Conservation (phyloP, 768 basidiomycete species). For the Boletus rex-veris region DNA sequence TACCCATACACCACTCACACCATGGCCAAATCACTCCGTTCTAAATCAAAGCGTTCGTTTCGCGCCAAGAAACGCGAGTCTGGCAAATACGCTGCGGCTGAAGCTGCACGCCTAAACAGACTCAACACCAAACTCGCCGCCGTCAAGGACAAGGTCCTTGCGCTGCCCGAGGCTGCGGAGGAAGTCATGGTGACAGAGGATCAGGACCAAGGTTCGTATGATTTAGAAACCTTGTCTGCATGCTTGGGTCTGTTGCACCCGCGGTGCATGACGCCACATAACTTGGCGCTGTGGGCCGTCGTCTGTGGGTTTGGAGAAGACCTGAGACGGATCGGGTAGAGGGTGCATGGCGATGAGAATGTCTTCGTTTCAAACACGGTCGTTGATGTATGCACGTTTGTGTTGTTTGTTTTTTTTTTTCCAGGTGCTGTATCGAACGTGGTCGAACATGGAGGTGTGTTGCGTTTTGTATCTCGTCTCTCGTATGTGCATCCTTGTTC, state of each 20-base stretch:
- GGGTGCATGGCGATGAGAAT: not conserved
- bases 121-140: constrained; percentile 64
- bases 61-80: constrained; percentile 73
- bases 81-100: constrained; percentile 72
- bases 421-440: constrained; percentile 16
- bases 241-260: constrained; percentile 58
- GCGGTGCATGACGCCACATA: constrained; percentile 35
- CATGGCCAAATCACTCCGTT: constrained; percentile 81
- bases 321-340: not conserved
- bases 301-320: not conserved
- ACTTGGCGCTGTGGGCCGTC: constrained; percentile 35
- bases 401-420: not conserved
- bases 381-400: constrained; percentile 15
- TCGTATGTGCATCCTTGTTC: constrained; percentile 1
- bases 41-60: constrained; percentile 76
- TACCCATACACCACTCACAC: not conserved
- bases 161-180: constrained; percentile 22
- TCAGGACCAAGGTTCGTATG: constrained; percentile 56
- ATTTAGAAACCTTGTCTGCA: constrained; percentile 25
- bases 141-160: constrained; percentile 33
- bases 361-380: not conserved
- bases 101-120: constrained; percentile 73
- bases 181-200: constrained; percentile 34
- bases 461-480: not conserved
- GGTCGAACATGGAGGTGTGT: constrained; percentile 22